Conservation (phyloP, 2,329 filamentous ascomycete species). For the Sphaceloma murrayae region DNA sequence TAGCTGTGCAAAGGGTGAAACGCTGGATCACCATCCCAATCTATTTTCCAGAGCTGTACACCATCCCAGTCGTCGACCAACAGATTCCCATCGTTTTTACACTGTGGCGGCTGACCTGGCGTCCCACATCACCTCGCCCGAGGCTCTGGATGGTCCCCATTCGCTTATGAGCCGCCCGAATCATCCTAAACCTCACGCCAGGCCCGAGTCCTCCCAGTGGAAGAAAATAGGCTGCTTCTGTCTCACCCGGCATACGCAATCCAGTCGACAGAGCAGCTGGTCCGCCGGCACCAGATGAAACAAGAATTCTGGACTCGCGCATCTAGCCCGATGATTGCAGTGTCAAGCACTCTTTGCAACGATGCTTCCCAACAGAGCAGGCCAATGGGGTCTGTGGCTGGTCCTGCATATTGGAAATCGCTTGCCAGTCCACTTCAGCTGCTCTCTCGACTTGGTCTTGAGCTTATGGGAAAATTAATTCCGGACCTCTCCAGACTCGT, state of each 20-base stretch:
- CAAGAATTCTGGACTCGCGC: too few relatives aligned
- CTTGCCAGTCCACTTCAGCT: too few relatives aligned
- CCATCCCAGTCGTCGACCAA: not conserved
- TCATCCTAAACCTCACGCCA: too few relatives aligned
- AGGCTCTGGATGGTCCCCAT: not conserved
- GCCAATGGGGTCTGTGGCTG: too few relatives aligned
- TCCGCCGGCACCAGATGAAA: not conserved
- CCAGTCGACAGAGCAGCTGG: not conserved
- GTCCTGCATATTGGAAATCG: too few relatives aligned
- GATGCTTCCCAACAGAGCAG: not conserved
- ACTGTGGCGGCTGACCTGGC: not conserved
- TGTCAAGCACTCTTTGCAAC: not conserved
- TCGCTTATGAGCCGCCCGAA: too few relatives aligned
- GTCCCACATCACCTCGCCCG: not conserved
- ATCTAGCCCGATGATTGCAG: too few relatives aligned
- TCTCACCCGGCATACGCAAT: too few relatives aligned
- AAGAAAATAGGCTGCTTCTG: not conserved
- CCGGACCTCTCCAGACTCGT: not conserved
- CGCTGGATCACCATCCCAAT: not conserved
- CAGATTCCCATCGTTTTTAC: not conserved
- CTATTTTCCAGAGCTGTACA: not conserved
- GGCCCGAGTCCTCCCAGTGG: too few relatives aligned
- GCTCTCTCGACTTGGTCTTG: too few relatives aligned
- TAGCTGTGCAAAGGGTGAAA: constrained; percentile 6
- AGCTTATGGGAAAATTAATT: not conserved